phyloP scores from a whole-genome alignment of 1,284 basidiomycete species.

The Spongiforma sp. region DNA sequence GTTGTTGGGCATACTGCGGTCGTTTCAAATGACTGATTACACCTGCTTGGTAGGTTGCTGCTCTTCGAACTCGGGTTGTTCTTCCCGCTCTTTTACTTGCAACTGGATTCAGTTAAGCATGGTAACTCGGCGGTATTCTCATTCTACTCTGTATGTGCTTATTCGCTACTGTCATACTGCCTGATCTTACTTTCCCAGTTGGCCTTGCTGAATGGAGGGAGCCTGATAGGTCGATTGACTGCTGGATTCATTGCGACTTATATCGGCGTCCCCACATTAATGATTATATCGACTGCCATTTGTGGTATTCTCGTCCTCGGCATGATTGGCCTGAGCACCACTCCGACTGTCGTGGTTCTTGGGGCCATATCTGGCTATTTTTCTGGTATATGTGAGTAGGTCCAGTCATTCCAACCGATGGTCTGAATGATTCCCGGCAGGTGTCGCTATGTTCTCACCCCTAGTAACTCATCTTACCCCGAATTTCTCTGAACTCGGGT shows the following conservation, averaged over 20 bases:
- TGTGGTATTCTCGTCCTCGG: conserved; percentile 35
- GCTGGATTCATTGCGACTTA: conserved; percentile 29
- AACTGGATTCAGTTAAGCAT: conserved; percentile 34
- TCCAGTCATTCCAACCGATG: conserved; percentile 3
- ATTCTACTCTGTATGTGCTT: conserved; percentile 35
- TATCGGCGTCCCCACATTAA: conserved; percentile 24
- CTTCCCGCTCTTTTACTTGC: conserved; percentile 38
- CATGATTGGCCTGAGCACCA: conserved; percentile 27
- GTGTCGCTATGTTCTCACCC: conserved; percentile 38
- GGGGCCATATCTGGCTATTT: conserved; percentile 42
- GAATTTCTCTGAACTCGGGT: conserved; percentile 38
- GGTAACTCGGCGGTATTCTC: conserved; percentile 33
- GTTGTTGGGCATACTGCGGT: not conserved
- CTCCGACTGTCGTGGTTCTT: conserved; percentile 26
- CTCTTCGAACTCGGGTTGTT: conserved; percentile 21
- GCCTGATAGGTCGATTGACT: conserved; percentile 31
- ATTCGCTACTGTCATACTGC: too few relatives aligned
- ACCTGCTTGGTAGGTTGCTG: conserved; percentile 17
- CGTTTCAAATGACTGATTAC: not conserved
- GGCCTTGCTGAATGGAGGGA: conserved; percentile 31
- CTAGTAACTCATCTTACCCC: conserved; percentile 37
- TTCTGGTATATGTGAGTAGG: conserved; percentile 41
- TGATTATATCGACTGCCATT: conserved; percentile 26
- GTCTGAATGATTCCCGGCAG: conserved; percentile 22
- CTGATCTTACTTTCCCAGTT: conserved; percentile 17